Percentiles rank a stretch among this genome's conserved stretches.
Conservation (phyloP, 345 rosid species). For the Lepidium sativum region DNA sequence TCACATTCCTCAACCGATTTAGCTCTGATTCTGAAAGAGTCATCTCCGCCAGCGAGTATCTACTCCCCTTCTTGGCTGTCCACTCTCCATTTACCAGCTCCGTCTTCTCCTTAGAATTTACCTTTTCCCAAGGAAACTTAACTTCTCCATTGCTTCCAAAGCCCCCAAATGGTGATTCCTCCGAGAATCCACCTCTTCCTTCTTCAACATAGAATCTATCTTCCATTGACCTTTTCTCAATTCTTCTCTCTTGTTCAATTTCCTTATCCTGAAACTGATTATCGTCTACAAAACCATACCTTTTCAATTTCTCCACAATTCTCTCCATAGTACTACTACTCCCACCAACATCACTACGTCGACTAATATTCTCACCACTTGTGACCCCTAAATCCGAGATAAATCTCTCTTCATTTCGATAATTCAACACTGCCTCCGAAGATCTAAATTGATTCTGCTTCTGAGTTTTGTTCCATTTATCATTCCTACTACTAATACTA, state of each 20-base stretch:
- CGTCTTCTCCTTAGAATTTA: constrained; percentile 26
- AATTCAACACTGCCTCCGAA: constrained; percentile 37
- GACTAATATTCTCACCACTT: constrained; percentile 10
- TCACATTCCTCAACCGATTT: constrained; percentile 70
- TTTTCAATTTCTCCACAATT: constrained; percentile 77
- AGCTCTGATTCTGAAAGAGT: constrained; percentile 69
- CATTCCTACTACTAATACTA: constrained; percentile 4
- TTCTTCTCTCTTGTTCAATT: constrained; percentile 31
- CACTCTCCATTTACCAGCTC: constrained; percentile 33
- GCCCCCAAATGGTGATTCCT: constrained; percentile 39
- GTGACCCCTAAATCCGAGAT: constrained; percentile 25
- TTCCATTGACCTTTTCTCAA: constrained; percentile 57
- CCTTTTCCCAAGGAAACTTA: constrained; percentile 87
- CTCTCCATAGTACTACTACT: constrained; percentile 63
- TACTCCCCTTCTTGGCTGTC: constrained; percentile 48
- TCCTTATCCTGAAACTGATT: constrained; percentile 29
- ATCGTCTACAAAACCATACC: constrained; percentile 50
- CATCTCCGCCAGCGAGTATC: constrained; percentile 62
- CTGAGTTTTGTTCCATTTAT: constrained; percentile 41
- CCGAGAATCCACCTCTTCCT: constrained; percentile 58
- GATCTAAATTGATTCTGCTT: constrained; percentile 32
- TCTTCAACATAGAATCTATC: constrained; percentile 59
- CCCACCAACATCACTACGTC: constrained; percentile 19
- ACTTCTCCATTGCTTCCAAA: constrained; percentile 43
- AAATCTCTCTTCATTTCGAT: constrained; percentile 30